A percentile compares a stretch with the other conserved stretches of the same genome.
phyloP scores from a whole-genome alignment of 2,329 filamentous ascomycete genomes.

The Diaporthe citrichinensis region DNA sequence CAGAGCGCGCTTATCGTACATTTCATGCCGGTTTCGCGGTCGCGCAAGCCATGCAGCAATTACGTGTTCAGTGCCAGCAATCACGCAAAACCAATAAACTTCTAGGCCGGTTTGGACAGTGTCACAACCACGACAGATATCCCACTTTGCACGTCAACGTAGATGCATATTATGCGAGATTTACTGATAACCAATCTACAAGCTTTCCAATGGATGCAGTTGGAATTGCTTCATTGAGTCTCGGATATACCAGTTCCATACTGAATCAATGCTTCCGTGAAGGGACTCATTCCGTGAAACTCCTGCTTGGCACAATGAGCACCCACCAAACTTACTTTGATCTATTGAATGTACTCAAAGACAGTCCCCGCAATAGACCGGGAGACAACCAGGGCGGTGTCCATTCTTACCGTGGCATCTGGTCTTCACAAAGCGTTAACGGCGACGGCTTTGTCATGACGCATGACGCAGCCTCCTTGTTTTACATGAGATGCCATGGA shows the following conservation, averaged over 20 bases:
- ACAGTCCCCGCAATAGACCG: too few relatives aligned
- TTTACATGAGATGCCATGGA: too few relatives aligned
- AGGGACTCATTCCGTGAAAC: background rate
- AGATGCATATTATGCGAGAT: background rate
- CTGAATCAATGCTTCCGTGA: background rate
- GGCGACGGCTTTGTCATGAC: too few relatives aligned
- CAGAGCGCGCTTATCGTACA: background rate
- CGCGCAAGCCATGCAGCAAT: constrained; percentile 27
- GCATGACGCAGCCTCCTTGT: too few relatives aligned
- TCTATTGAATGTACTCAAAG: too few relatives aligned
- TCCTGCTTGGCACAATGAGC: too few relatives aligned
- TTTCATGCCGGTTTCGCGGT: constrained; percentile 21
- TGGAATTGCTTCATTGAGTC: background rate
- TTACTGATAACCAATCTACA: constrained; percentile 12
- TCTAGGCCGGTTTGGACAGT: background rate
- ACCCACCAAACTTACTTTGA: too few relatives aligned
- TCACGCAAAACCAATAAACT: constrained; percentile 17
- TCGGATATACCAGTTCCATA: background rate
- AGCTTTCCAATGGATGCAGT: background rate
- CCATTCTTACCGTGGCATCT: too few relatives aligned
- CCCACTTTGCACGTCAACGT: constrained; percentile 13
- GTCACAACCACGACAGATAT: constrained; percentile 1
- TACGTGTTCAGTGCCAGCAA: constrained; percentile 4
- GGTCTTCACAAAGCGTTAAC: too few relatives aligned
- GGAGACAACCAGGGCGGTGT: too few relatives aligned